A percentile compares a stretch with the other conserved stretches of the same genome.
Evolutionary conservation across 2,329 filamentous ascomycete species (phyloP).

Genomic region (Polytolypa hystricis): DNA sequence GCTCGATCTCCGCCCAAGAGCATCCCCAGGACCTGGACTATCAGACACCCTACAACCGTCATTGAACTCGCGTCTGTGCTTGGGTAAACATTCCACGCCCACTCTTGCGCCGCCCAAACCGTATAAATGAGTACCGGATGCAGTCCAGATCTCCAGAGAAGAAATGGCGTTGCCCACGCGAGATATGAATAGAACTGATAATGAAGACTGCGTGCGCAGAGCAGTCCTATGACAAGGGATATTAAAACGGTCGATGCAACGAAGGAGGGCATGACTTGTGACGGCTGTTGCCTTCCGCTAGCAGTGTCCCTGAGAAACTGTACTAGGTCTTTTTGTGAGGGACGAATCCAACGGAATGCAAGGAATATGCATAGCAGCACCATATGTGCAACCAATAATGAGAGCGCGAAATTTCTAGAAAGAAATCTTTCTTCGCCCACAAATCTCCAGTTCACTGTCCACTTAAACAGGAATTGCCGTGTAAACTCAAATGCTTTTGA

Average conservation of each 20-base stretch:
- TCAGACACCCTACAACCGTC: conserved; percentile 60
- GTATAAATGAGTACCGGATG: conserved; percentile 56
- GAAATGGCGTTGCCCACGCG: conserved; percentile 76
- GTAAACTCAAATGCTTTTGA: conserved; percentile 81
- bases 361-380: conserved; percentile 57
- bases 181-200: conserved; percentile 95
- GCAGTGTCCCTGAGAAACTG: conserved; percentile 43
- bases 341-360: conserved; percentile 59
- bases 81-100: conserved; percentile 92
- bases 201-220: conserved; percentile 80
- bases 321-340: conserved; percentile 48
- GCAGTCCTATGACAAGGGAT: conserved; percentile 65
- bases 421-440: conserved; percentile 75
- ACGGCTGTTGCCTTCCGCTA: conserved; percentile 44
- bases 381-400: conserved; percentile 55
- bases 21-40: conserved; percentile 51
- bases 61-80: conserved; percentile 56
- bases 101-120: conserved; percentile 72
- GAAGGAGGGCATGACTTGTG: conserved; percentile 57
- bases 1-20: conserved; percentile 37
- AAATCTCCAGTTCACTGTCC: conserved; percentile 99
- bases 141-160: conserved; percentile 68
- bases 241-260: conserved; percentile 66
- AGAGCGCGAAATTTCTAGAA: conserved; percentile 55
- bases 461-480: conserved; percentile 86